phyloP scores from a whole-genome alignment of 768 basidiomycete species.

The Boletus patriciae region DNA sequence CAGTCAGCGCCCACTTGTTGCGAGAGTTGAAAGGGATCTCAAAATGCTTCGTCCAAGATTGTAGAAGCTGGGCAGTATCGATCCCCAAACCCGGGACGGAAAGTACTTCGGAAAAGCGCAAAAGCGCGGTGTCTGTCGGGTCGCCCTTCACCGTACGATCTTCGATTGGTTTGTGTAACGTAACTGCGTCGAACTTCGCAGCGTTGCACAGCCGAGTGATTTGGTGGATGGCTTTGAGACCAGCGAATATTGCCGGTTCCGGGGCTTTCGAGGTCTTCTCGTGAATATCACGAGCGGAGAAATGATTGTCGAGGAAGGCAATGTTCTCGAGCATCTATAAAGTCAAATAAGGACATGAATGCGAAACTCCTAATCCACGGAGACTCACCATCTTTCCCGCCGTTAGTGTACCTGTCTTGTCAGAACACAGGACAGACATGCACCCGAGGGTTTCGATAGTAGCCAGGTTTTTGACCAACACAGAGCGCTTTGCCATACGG shows the following conservation, averaged over 20 bases:
- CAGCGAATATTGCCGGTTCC: conserved; percentile 11
- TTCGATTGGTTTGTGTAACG: conserved; percentile 25
- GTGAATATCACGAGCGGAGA: conserved; percentile 16
- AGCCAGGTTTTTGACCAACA: conserved; percentile 49
- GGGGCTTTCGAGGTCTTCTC: conserved; percentile 9
- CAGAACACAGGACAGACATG: conserved; percentile 52
- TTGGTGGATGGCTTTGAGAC: conserved; percentile 31
- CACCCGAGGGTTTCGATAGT: conserved; percentile 54
- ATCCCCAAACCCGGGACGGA: conserved; percentile 22
- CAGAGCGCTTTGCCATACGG: conserved; percentile 48
- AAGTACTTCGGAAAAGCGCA: conserved; percentile 45
- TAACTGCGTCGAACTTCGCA: conserved; percentile 46
- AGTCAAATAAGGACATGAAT: neutral
- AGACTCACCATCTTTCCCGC: conserved; percentile 44
- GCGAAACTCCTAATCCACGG: too few species aligned
- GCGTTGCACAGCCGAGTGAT: conserved; percentile 56
- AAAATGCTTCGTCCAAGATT: conserved; percentile 28
- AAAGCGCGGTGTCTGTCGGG: conserved; percentile 53
- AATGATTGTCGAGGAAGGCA: conserved; percentile 35
- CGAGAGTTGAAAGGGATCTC: conserved; percentile 49
- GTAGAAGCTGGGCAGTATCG: conserved; percentile 16
- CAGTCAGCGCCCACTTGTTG: conserved; percentile 57
- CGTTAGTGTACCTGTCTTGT: conserved; percentile 54
- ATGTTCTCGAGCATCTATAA: conserved; percentile 39
- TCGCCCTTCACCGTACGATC: conserved; percentile 43